These are phyloP conservation scores for Phytophthora pluvialis DNA, from an alignment of 352 stramenopile species.

Conservation along the genomic window DNA sequence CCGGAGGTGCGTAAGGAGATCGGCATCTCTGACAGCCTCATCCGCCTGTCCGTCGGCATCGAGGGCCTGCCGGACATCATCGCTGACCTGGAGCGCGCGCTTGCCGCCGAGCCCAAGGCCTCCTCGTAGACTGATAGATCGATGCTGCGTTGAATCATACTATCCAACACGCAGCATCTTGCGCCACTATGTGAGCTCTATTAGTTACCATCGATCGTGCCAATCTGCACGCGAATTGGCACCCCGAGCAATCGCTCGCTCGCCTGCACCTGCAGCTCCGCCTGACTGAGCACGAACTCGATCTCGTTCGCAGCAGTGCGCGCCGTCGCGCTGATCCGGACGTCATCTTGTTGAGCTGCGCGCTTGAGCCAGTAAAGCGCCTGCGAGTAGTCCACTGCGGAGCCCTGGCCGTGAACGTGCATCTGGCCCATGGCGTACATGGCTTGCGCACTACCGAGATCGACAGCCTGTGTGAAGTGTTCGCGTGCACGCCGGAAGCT, in stretches of 20 bases:
- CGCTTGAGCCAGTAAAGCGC: slow-evolving; percentile 58
- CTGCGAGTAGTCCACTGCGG: slow-evolving; percentile 50
- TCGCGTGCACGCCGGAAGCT: slow-evolving; percentile 39
- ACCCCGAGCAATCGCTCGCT: slow-evolving; percentile 54
- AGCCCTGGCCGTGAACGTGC: slow-evolving; percentile 44
- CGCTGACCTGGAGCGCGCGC: slow-evolving; percentile 83
- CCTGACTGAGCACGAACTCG: slow-evolving; percentile 40
- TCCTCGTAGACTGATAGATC: slow-evolving; percentile 35
- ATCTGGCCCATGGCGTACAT: slow-evolving; percentile 66
- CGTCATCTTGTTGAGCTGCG: slow-evolving; percentile 37
- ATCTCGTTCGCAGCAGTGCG: slow-evolving; percentile 43
- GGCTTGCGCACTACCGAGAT: slow-evolving; percentile 43
- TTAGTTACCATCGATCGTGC: slow-evolving; percentile 37
- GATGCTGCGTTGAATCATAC: background rate
- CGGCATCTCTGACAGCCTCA: slow-evolving; percentile 93
- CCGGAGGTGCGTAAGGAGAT: slow-evolving; percentile 87
- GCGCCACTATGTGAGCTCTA: background rate
- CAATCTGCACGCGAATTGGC: slow-evolving; percentile 52
- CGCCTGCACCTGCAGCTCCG: slow-evolving; percentile 48
- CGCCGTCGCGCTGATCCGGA: slow-evolving; percentile 35
- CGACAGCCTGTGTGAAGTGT: slow-evolving; percentile 51
- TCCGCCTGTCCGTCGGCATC: slow-evolving; percentile 93
- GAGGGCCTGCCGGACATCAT: slow-evolving; percentile 94
- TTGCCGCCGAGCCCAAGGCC: slow-evolving; percentile 54
- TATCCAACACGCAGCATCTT: slow-evolving; percentile 12